Conservation (phyloP, 345 rosid genomes). For the Brassica juncea region DNA sequence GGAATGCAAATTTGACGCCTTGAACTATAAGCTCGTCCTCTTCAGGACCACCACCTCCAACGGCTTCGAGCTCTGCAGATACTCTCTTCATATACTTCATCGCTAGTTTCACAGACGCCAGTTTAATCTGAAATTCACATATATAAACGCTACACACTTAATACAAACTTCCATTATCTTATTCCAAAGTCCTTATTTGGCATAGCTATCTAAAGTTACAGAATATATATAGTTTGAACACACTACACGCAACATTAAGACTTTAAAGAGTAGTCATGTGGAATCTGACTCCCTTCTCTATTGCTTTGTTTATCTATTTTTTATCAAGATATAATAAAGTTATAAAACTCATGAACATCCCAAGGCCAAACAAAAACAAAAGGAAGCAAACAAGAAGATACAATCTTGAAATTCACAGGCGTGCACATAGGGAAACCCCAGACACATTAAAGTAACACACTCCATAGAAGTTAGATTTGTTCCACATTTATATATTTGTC, state of each 20-base stretch:
- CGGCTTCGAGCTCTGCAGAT: conserved; percentile 77
- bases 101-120: conserved; percentile 90
- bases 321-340: not conserved
- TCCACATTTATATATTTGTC: conserved; percentile 17
- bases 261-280: not conserved
- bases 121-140: conserved; percentile 63
- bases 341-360: conserved; percentile 19
- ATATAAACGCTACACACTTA: not conserved
- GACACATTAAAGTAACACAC: conserved; percentile 24
- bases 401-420: conserved; percentile 52
- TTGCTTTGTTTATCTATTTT: not conserved
- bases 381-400: conserved; percentile 49
- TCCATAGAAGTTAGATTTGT: conserved; percentile 23
- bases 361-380: conserved; percentile 18
- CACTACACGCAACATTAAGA: not conserved
- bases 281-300: conserved; percentile 34
- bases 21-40: conserved; percentile 95
- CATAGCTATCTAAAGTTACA: not conserved
- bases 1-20: conserved; percentile 93
- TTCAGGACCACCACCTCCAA: conserved; percentile 62
- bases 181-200: not conserved
- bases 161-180: not conserved
- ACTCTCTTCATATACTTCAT: conserved; percentile 97
- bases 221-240: not conserved
- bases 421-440: conserved; percentile 49